Evolutionary conservation across 148 eudicot species (phyloP), one percentile per base, ranked within the genome.

Genomic region (Polygonum aviculare): DNA sequence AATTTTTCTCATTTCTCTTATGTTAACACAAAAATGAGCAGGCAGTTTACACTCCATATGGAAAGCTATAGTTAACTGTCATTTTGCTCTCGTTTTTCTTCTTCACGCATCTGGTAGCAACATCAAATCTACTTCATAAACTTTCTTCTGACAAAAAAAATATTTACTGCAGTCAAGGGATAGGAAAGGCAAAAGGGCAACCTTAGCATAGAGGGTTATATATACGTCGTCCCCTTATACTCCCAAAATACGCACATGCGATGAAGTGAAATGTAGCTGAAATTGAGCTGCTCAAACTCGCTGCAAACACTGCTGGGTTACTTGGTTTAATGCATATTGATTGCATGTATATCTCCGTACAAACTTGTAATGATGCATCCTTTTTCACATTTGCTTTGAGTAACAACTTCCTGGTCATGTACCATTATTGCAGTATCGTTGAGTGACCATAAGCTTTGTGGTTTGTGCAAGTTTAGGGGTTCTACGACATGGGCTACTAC

Each of bases 171-270:
- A 94, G 98, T 90, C 97, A 26, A 90, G 95, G 83, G 97, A 90
- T 78, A 83, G 86, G 21, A 94, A 94, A 81, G 98, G 98, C 85
- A 94, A 94, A 82, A 83, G 93, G 82, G 98, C 91, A 55, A 94
- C 98, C 33, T 85, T 94, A 59, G 98, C 98, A 21, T 84, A 60
- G 52, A 18, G 7, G 67, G 44, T 57, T 57, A 7, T 57, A 57
- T 4, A 1, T 57, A 62, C 3, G 36, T 36, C 7, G 41, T 14
- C 71, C 41, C 18, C 14, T 41, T 65, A 65, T 31, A 33, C 12
- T 33, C 69, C 12, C n/a, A 65, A 65, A 36, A 67, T 36, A n/a
- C 3, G 59, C 59, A 54, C 59, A 54, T 54, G 31, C 31, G 59
- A 16, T 18, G 59, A 54, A 54, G 21, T 2, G 8, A 18, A 54